These are phyloP conservation scores for Camellia sinensis DNA, from an alignment of 148 eudicot species.

Conservation along the genomic window DNA sequence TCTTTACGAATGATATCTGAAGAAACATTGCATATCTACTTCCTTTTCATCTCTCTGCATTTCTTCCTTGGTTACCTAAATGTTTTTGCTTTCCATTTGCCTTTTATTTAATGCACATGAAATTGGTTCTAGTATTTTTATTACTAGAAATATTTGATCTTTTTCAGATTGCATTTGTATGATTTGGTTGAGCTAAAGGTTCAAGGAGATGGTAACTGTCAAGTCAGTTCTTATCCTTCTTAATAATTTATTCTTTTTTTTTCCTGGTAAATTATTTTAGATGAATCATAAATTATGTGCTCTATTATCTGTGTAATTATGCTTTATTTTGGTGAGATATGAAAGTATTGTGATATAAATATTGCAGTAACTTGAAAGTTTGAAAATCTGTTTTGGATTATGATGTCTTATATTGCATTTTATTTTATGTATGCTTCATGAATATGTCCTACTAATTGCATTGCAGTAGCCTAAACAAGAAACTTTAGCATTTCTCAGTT, in stretches of 20 bases:
- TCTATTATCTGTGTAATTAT: background rate
- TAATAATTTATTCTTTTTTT: background rate
- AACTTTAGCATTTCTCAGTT: background rate
- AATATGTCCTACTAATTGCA: background rate
- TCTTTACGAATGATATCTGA: background rate
- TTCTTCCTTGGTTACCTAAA: background rate
- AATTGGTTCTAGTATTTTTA: background rate
- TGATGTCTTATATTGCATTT: background rate
- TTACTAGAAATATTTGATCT: background rate
- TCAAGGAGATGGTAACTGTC: slow-evolving; percentile 67
- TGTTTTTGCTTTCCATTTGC: background rate
- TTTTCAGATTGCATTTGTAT: slow-evolving; percentile 49
- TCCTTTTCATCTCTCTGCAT: slow-evolving; percentile 4
- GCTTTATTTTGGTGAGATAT: background rate
- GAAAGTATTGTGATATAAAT: background rate
- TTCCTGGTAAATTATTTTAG: background rate
- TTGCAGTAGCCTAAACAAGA: background rate
- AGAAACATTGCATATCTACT: background rate
- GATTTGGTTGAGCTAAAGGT: slow-evolving; percentile 60
- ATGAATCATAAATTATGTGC: background rate
- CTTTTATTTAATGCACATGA: background rate
- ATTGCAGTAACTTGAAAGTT: background rate
- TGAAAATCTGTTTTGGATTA: background rate
- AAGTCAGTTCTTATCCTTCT: slow-evolving; percentile 34
- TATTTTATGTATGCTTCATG: background rate